Evolutionary conservation across 768 basidiomycete genomes (phyloP), one percentile per base, ranked within the genome.

Genomic region (Suillus paluster): DNA sequence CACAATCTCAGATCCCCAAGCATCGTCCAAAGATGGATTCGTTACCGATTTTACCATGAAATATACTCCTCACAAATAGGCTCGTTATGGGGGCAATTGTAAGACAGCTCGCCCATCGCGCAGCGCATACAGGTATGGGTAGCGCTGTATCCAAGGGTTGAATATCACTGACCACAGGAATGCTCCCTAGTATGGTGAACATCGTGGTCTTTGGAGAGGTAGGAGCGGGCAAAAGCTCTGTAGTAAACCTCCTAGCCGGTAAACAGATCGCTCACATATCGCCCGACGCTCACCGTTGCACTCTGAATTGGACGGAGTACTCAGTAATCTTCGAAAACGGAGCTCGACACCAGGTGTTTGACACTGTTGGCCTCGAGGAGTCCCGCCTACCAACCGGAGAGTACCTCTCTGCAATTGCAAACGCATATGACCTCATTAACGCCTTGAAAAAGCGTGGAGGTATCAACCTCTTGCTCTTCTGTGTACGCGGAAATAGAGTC

Each of bases 161-260:
- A 55, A 55, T 27, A 27, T 21, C 11, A 39, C 54, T 55, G 38
- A 55, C 36, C 5, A 19, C 23, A 55, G 3, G 25, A 19, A 25
- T 25, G 25, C 25, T 12, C 11, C 17, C 8, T 30, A 50, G n/a
- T 30, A 55, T 39, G 36, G 36, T 72, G 49, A 82, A 80, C 60
- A 70, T 81, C 57, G 72, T 82, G 42, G 46, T 82, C 1, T 83
- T 82, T 59, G 82, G 82, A 11, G 80, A 81, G 64, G 75, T 75
- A 0, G 81, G 81, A 17, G 64, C 74, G 5, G 73, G 73, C 15
- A 74, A 74, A 66, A 74, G 75, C 62, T 74, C 73, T 14, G 71
- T 76, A 62, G 71, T 75, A 66, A 76, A 74, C 52, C 63, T 74
- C 64, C 66, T 73, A 49, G 67, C 73, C 53, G 73, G 73, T 14